Conservation (phyloP, 176 grass and related monocot species). For the sorghum (Sorghum bicolor) region DNA sequence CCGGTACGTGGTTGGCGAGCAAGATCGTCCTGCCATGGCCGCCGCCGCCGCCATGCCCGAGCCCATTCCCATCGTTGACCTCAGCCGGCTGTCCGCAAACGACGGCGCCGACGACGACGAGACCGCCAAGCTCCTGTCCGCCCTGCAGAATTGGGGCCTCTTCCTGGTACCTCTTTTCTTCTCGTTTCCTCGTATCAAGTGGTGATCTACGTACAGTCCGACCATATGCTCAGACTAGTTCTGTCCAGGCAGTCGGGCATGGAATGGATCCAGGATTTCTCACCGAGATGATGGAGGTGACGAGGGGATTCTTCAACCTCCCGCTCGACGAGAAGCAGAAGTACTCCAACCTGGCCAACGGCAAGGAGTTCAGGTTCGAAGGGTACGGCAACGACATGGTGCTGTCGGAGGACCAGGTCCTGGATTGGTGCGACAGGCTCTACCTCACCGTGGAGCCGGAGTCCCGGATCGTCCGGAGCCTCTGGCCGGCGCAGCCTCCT, state of each 20-base stretch:
- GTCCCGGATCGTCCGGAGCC: background rate
- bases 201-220: too few relatives aligned
- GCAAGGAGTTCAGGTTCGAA: slow-evolving; percentile 46
- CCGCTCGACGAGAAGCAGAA: slow-evolving; percentile 52
- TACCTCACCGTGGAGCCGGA: slow-evolving; percentile 49
- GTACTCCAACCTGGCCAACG: slow-evolving; percentile 55
- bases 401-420: slow-evolving; percentile 22
- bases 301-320: slow-evolving; percentile 35
- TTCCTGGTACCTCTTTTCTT: too few relatives aligned
- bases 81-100: slow-evolving; percentile 10
- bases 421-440: slow-evolving; percentile 53
- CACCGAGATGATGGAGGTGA: slow-evolving; percentile 1
- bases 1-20: slow-evolving; percentile 31
- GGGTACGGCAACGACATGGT: slow-evolving; percentile 54
- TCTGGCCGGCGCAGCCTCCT: slow-evolving; percentile 42
- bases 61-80: slow-evolving; percentile 40
- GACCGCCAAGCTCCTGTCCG: too few relatives aligned
- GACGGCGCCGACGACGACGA: background rate
- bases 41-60: background rate
- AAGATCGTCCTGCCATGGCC: background rate
- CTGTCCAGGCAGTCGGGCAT: slow-evolving; percentile 41
- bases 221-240: background rate
- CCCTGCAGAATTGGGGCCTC: too few relatives aligned
- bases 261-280: slow-evolving; percentile 34
- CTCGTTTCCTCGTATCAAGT: too few relatives aligned